A percentile compares a stretch with the other conserved stretches of the same genome.
Evolutionary conservation across 805 yeast genomes (phyloP).

Genomic region (Metschnikowia matae): DNA sequence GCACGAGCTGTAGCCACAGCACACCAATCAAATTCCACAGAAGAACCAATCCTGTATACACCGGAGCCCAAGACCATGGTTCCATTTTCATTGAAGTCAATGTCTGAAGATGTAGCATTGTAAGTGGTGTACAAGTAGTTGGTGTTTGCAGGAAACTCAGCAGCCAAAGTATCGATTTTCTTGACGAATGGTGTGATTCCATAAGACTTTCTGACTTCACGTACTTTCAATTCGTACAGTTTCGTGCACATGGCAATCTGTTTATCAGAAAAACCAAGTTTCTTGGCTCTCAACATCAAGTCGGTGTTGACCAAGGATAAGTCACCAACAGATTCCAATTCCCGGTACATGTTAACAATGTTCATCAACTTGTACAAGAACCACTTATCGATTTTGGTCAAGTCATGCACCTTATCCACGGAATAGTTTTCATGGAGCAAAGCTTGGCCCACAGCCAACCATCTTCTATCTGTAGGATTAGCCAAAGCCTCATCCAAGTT

Average conservation of each 20-base stretch:
- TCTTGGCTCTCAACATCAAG: conserved; percentile 73
- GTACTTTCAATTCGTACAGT: conserved; percentile 72
- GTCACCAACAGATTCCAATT: conserved; percentile 58
- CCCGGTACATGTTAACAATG: conserved; percentile 84
- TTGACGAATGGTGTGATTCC: conserved; percentile 91
- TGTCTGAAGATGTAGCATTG: conserved; percentile 84
- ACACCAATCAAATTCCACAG: conserved; percentile 99
- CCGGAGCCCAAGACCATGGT: conserved; percentile 97
- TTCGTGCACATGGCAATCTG: conserved; percentile 81
- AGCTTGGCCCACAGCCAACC: conserved; percentile 98
- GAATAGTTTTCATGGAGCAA: conserved; percentile 84
- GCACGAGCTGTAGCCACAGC: conserved; percentile 97
- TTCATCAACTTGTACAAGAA: conserved; percentile 89
- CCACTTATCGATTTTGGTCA: conserved; percentile 94
- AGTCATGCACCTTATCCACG: conserved; percentile 87
- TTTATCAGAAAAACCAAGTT: conserved; percentile 91
- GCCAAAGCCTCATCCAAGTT: conserved; percentile 71
- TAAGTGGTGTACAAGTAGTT: conserved; percentile 95
- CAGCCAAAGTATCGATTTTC: conserved; percentile 95
- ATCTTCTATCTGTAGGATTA: conserved; percentile 92
- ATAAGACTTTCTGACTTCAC: conserved; percentile 73
- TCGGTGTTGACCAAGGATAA: conserved; percentile 62
- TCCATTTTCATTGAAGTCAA: conserved; percentile 83
- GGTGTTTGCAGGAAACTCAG: conserved; percentile 97
- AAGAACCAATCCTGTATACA: conserved; percentile 96